These are phyloP conservation scores for Euclidium syriacum DNA, from an alignment of 345 rosid genomes.

Conservation along the genomic window DNA sequence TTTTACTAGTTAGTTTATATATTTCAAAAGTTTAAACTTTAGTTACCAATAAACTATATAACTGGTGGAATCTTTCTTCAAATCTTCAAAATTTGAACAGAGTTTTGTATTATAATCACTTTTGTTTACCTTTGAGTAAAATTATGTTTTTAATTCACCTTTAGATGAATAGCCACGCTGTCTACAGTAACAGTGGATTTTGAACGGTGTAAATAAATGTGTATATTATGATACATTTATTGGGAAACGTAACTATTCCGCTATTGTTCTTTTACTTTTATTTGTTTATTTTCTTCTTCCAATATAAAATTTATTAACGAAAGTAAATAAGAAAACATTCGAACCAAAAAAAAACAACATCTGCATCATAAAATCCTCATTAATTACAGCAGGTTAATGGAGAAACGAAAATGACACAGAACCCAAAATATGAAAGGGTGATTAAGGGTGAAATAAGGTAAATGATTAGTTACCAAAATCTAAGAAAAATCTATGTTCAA, in stretches of 20 bases:
- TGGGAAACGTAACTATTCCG: conserved; percentile 10
- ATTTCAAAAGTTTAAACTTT: conserved; percentile 17
- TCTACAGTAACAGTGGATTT: background rate
- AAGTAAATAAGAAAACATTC: conserved; percentile 3
- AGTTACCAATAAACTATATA: background rate
- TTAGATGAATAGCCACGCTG: conserved; percentile 18
- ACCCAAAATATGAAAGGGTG: conserved; percentile 8
- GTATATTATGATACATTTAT: conserved; percentile 6
- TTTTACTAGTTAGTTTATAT: background rate
- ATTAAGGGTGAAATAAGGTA: conserved; percentile 5
- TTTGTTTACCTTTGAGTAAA: background rate
- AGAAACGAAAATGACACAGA: background rate
- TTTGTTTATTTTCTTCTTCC: background rate
- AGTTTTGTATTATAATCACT: background rate
- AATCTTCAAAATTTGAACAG: conserved; percentile 19
- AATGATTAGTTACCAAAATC: conserved; percentile 15
- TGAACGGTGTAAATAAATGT: conserved; percentile 3
- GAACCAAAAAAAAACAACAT: background rate
- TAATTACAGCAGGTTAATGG: conserved; percentile 3
- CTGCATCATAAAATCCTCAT: conserved; percentile 1
- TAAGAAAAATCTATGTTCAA: background rate
- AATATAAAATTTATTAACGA: background rate
- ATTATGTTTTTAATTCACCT: background rate
- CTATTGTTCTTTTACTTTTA: background rate
- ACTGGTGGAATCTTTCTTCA: conserved; percentile 23